Conservation (phyloP, 345 rosid genomes). For the Nasturtium officinale region DNA sequence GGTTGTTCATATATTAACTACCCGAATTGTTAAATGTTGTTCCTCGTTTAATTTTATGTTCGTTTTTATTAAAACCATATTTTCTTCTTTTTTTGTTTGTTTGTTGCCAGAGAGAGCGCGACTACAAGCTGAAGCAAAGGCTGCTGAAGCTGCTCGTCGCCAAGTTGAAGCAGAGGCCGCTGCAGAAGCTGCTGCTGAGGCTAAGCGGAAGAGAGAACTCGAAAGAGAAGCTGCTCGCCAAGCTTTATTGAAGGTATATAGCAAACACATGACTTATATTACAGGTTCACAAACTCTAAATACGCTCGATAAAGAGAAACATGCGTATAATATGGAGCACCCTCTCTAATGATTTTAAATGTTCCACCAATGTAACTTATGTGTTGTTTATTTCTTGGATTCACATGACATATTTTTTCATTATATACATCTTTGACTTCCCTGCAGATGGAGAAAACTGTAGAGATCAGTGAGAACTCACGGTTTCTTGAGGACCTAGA, state of each 20-base stretch:
- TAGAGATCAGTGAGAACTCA: conserved; percentile 89
- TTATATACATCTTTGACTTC: conserved; percentile 2
- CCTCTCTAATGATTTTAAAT: neutral
- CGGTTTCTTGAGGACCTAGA: conserved; percentile 85
- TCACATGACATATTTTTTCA: neutral
- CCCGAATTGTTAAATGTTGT: neutral
- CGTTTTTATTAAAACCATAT: neutral
- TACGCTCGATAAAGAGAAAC: neutral
- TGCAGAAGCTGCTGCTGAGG: conserved; percentile 85
- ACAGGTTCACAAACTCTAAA: conserved; percentile 6
- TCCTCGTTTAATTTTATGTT: neutral
- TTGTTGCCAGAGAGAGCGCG: conserved; percentile 75
- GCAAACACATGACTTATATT: conserved; percentile 3
- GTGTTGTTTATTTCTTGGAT: neutral
- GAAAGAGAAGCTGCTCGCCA: conserved; percentile 97
- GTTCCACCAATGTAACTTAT: neutral
- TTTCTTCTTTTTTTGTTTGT: too few relatives aligned
- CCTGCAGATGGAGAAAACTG: conserved; percentile 91
- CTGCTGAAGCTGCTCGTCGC: conserved; percentile 87
- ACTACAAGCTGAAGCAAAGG: conserved; percentile 87
- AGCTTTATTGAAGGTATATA: conserved; percentile 72
- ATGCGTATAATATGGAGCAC: neutral
- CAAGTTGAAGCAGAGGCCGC: conserved; percentile 90
- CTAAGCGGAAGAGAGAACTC: conserved; percentile 77
- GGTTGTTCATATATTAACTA: conserved; percentile 47